Evolutionary conservation across 78 protist genomes (phyloP), one percentile per base, ranked within the genome.

Genomic region (slime mould (Dictyostelium discoideum)): DNA sequence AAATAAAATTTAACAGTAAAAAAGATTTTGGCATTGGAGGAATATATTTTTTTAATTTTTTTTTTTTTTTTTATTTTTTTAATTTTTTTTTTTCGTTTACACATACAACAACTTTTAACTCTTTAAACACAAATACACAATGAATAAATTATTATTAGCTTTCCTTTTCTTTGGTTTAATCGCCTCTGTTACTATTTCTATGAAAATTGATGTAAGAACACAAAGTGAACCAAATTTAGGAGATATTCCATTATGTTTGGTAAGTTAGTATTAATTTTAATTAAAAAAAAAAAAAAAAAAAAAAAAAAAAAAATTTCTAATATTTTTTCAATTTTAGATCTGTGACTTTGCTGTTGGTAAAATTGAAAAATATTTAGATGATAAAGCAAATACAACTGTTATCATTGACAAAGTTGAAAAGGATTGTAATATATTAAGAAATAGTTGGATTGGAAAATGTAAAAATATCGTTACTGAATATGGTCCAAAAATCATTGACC

Each of bases 231-330:
- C 20, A 54, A 73, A 73, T 29, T 24, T 32, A 4, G 9, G 16
- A 73, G 39, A 32, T 73, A 32, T 73, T 13, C 79, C 79, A 73
- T 73, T 73, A 73, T 73, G 79, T 73, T 32, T 73, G 20, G 73
- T 63, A 63, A 10, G 40, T 69, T 11, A 63, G 22, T 7, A 32
- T 32, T 32, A 32, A 1, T 32, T 32, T 32, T 32, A 32, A 32
- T 32, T 32, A 32, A 32, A 32, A 32, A 32, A 32, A 32, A 10
- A 24, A 2, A 9, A 67, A 32, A 32, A 32, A 32, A 32, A 32
- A 32, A 10, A 24, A 2, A 9, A 67, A 67, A 24, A 67, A 5
- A n/a, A 67, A n/a, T 9, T 50, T 50, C 60, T 50, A 10, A 50
- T 18, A 50, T 69, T 11, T 26, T 26, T 5, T 42, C 46, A 42